Evolutionary conservation across 2,329 filamentous ascomycete species (phyloP).

Genomic region (Dactylonectria estremocensis): DNA sequence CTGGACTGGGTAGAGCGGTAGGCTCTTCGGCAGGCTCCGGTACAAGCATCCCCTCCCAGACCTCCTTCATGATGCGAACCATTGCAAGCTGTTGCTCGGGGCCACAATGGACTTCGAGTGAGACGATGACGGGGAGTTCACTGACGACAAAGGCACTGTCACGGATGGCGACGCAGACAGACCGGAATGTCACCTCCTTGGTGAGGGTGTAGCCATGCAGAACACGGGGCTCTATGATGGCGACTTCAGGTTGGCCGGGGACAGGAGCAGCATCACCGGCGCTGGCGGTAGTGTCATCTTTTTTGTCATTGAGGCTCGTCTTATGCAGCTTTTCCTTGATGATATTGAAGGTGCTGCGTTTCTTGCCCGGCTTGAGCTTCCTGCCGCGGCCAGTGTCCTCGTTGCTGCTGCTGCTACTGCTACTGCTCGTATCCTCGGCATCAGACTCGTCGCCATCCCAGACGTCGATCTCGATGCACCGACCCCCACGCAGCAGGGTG

Average conservation of each 20-base stretch:
- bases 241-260: constrained; percentile 46
- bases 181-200: constrained; percentile 87
- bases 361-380: constrained; percentile 70
- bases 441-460: constrained; percentile 89
- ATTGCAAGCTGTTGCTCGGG: constrained; percentile 88
- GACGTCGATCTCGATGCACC: constrained; percentile 95
- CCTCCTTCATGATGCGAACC: constrained; percentile 91
- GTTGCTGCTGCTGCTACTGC: constrained; percentile 65
- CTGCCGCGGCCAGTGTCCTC: constrained; percentile 67
- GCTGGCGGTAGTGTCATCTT: constrained; percentile 20
- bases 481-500: constrained; percentile 86
- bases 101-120: constrained; percentile 90
- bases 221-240: constrained; percentile 78
- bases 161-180: constrained; percentile 85
- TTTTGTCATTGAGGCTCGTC: constrained; percentile 60
- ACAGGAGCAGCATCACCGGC: constrained; percentile 24
- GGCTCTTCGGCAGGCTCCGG: constrained; percentile 65
- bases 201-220: constrained; percentile 93
- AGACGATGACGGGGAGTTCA: constrained; percentile 91
- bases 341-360: constrained; percentile 69
- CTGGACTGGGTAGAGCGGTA: constrained; percentile 75
- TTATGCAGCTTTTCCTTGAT: constrained; percentile 74
- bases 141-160: constrained; percentile 83
- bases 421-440: constrained; percentile 61
- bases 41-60: constrained; percentile 83